Percentiles rank a stretch among this genome's conserved stretches.
Conservation (phyloP, 2,329 filamentous ascomycete species). For the Daldinia sp. region DNA sequence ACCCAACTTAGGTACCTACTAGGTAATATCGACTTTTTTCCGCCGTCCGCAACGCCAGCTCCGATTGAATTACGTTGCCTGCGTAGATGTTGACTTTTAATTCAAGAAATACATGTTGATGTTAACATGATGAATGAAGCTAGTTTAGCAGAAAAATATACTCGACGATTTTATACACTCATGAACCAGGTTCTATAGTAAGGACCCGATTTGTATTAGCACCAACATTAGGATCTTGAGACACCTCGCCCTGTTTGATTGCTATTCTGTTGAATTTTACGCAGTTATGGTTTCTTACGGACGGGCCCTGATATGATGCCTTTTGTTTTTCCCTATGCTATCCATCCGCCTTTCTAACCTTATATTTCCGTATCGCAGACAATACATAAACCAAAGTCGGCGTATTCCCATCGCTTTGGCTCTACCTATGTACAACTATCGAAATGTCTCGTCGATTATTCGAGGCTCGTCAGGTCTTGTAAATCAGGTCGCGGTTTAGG, state of each 20-base stretch:
- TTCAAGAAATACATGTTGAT: too few relatives aligned
- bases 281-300: not conserved
- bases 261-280: not conserved
- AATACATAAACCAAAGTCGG: not conserved
- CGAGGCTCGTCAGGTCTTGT: constrained; percentile 68
- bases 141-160: not conserved
- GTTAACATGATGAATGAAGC: too few relatives aligned
- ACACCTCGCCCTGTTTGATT: not conserved
- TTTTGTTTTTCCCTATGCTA: constrained; percentile 11
- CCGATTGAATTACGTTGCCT: not conserved
- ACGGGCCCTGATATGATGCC: not conserved
- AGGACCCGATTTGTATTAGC: not conserved
- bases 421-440: constrained; percentile 28
- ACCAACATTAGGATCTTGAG: not conserved
- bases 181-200: not conserved
- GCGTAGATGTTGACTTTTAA: too few relatives aligned
- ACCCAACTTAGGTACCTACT: not conserved
- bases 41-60: not conserved
- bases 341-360: constrained; percentile 15
- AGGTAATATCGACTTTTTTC: constrained; percentile 1
- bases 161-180: too few relatives aligned
- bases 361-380: not conserved
- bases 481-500: constrained; percentile 70
- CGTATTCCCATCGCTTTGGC: constrained; percentile 8
- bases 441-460: constrained; percentile 25